These are phyloP conservation scores for Syzygium grande DNA, from an alignment of 345 rosid species.

Conservation along the genomic window DNA sequence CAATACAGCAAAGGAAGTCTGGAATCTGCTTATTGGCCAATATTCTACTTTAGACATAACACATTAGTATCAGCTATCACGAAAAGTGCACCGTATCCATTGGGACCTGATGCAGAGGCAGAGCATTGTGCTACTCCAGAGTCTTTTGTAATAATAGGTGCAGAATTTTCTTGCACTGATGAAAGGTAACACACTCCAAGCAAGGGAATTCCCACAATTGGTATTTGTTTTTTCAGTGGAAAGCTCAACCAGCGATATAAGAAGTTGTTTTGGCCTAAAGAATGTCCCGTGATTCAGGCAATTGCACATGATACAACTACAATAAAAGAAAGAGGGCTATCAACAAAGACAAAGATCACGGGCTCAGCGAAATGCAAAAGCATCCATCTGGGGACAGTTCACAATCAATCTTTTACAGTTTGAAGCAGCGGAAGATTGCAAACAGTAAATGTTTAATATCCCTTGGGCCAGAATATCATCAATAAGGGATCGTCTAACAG, in stretches of 20 bases:
- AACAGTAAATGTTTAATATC: not conserved
- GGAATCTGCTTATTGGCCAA: not conserved
- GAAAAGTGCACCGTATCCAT: not conserved
- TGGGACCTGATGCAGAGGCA: not conserved
- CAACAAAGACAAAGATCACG: not conserved
- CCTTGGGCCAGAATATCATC: not conserved
- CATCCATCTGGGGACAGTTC: not conserved
- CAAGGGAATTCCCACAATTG: not conserved
- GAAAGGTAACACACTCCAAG: not conserved
- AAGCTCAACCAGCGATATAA: not conserved
- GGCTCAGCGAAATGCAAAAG: not conserved
- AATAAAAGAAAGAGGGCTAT: not conserved
- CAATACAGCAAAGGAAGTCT: not conserved
- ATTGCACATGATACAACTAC: not conserved
- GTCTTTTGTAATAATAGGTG: not conserved
- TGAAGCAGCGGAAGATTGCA: not conserved
- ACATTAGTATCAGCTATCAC: not conserved
- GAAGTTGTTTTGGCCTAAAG: not conserved
- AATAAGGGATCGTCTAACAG: not conserved
- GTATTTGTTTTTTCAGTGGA: not conserved
- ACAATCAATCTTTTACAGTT: not conserved
- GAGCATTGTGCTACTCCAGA: not conserved
- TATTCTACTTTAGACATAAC: not conserved
- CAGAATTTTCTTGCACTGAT: not conserved
- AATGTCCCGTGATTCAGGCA: not conserved